A percentile compares a stretch with the other conserved stretches of the same genome.
phyloP scores from a whole-genome alignment of 495 filamentous ascomycete genomes.

The Penicillium arizonense region DNA sequence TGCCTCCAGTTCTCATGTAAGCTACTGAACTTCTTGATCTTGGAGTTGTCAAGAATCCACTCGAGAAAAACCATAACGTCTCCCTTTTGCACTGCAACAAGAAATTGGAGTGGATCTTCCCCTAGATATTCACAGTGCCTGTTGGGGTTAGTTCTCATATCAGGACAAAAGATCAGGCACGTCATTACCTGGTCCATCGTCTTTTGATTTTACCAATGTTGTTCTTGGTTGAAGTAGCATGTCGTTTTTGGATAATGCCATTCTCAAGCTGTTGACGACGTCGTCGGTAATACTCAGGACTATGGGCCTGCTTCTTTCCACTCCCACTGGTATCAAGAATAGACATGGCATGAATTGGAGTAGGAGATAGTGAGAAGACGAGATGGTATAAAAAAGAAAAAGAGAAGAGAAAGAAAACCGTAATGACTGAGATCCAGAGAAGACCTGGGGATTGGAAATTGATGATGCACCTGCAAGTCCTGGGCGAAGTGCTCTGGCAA shows the following conservation, averaged over 20 bases:
- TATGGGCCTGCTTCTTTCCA: neutral
- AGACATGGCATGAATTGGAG: neutral
- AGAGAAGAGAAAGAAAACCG: neutral
- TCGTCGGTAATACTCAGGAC: slow-evolving; percentile 10
- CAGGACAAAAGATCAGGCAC: no score
- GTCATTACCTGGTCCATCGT: slow-evolving; percentile 1
- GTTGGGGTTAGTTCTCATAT: no score
- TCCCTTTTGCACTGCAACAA: slow-evolving; percentile 1
- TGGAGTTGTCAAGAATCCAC: slow-evolving; percentile 8
- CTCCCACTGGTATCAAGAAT: neutral
- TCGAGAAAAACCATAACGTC: slow-evolving; percentile 8
- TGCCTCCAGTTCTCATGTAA: slow-evolving; percentile 6
- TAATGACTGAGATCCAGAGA: neutral
- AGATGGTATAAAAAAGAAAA: neutral
- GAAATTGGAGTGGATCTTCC: slow-evolving; percentile 6
- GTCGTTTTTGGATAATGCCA: slow-evolving; percentile 7
- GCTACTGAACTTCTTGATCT: slow-evolving; percentile 9
- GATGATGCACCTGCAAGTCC: neutral
- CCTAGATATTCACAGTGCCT: slow-evolving; percentile 6
- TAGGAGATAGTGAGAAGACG: neutral
- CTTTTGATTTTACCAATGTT: slow-evolving; percentile 7
- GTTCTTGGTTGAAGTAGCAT: slow-evolving; percentile 12
- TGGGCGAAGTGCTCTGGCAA: neutral
- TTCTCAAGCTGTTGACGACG: slow-evolving; percentile 11
- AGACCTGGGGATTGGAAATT: neutral